phyloP scores from a whole-genome alignment of 2,329 filamentous ascomycete species.

The Calcarisporium arbuscula region DNA sequence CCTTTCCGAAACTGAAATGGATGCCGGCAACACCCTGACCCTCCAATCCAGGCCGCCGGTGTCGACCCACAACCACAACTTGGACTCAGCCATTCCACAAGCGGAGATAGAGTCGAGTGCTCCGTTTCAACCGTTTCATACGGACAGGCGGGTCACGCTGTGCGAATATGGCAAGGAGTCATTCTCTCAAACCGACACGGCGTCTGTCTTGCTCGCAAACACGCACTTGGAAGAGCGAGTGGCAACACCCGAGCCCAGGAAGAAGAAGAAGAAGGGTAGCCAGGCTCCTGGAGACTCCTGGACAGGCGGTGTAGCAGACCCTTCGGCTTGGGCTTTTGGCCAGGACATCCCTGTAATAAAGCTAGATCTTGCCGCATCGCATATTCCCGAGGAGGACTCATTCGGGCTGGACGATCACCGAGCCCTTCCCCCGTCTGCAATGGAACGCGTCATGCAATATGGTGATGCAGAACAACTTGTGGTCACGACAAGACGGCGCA shows the following conservation, averaged over 20 bases:
- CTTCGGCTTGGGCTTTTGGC: conserved; percentile 55
- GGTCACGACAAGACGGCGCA: conserved; percentile 70
- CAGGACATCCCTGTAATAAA: conserved; percentile 43
- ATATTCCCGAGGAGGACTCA: conserved; percentile 46
- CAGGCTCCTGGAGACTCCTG: not conserved
- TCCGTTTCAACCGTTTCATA: conserved; percentile 93
- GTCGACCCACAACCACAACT: conserved; percentile 32
- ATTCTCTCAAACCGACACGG: conserved; percentile 26
- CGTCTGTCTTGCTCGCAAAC: conserved; percentile 34
- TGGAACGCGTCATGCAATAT: conserved; percentile 56
- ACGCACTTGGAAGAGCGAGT: conserved; percentile 33
- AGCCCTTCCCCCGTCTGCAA: conserved; percentile 55
- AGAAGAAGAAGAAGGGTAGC: conserved; percentile 27
- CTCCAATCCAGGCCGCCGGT: conserved; percentile 34
- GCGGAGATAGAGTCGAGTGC: conserved; percentile 94
- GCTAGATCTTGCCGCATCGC: conserved; percentile 45
- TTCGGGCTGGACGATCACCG: conserved; percentile 47
- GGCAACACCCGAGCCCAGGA: too few species aligned
- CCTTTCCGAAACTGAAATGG: conserved; percentile 44
- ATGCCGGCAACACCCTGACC: conserved; percentile 48
- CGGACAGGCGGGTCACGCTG: conserved; percentile 76
- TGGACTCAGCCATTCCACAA: conserved; percentile 60
- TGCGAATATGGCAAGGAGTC: conserved; percentile 50
- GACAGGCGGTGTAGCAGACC: conserved; percentile 1
- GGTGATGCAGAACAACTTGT: conserved; percentile 71